phyloP scores from a whole-genome alignment of 306 rosid genomes.

The Mimosa pudica region DNA sequence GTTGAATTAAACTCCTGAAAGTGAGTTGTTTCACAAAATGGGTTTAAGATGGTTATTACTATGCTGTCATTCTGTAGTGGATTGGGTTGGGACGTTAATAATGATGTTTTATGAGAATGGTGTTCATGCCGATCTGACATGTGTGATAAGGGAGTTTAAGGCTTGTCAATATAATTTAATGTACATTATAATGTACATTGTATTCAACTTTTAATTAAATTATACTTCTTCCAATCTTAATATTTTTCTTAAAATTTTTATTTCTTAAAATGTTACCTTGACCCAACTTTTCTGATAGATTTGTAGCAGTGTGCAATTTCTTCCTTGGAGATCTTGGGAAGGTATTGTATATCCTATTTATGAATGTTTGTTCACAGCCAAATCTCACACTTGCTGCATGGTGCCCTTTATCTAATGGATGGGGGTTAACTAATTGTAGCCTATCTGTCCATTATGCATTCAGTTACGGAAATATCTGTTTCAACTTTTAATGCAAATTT shows the following conservation, averaged over 20 bases:
- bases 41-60: background rate
- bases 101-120: background rate
- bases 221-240: too few species aligned
- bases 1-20: background rate
- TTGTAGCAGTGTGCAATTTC: slow-evolving; percentile 85
- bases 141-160: background rate
- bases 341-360: slow-evolving; percentile 46
- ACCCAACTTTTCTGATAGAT: slow-evolving; percentile 59
- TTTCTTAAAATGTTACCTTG: slow-evolving; percentile 46
- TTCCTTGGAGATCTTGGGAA: slow-evolving; percentile 99
- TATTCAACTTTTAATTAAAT: too few species aligned
- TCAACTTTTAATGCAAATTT: background rate
- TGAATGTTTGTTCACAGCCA: background rate
- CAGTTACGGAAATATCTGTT: background rate
- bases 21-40: background rate
- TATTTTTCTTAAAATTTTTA: background rate
- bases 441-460: slow-evolving; percentile 9
- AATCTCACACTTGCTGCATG: background rate
- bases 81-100: background rate
- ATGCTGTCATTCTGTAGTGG: background rate
- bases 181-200: too few species aligned
- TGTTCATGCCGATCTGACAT: background rate
- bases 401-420: slow-evolving; percentile 14
- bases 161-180: too few species aligned
- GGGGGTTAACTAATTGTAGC: slow-evolving; percentile 19